Evolutionary conservation across 805 yeast genomes (phyloP), one percentile per base, ranked within the genome.

Genomic region (Kuraishia borneana): DNA sequence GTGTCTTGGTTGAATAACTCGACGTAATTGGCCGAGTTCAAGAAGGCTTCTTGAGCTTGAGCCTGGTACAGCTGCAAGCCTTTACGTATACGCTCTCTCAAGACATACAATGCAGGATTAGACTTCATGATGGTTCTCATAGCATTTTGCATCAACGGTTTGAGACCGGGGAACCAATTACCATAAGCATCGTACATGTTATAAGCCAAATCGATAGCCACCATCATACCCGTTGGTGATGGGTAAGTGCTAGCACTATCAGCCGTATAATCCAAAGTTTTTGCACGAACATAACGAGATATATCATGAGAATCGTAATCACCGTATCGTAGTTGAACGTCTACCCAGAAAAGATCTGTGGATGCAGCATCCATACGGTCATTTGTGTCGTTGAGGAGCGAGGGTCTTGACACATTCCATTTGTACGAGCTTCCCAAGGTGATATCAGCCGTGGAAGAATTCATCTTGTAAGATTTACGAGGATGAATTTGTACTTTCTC

Each of bases 301-400:
- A 92, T 87, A 53, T 92, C 97, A 52, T 92, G 98, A 4, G 96
- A 84, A 54, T 92, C 99, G 54, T 84, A 92, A 54, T 92, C 99
- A 45, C 99, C 98, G 51, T 89, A 92, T 36, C 97, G 65, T 36
- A 92, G 61, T 54, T 92, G 99, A 17, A 92, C 83, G 62, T 92
- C 99, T 38, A 92, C 60, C 98, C 98, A 92, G 58, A 77, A 82
- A 53, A 83, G 85, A 40, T 71, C 76, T 14, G 76, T 63, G 4
- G 70, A 59, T 1, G 70, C 55, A n/a, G 70, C 70, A 37, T 70
- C 71, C 63, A 70, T 68, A 1, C 61, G 47, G 48, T 85, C 95
- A 44, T 74, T 70, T 16, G 76, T 63, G 43, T 81, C 89, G 48
- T 77, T 73, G 16, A 92, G 59, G 34, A 83, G 60, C 0, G 96